These are phyloP conservation scores for Raffaelea deltoideospora DNA, from an alignment of 2,329 filamentous ascomycete genomes.

Conservation along the genomic window DNA sequence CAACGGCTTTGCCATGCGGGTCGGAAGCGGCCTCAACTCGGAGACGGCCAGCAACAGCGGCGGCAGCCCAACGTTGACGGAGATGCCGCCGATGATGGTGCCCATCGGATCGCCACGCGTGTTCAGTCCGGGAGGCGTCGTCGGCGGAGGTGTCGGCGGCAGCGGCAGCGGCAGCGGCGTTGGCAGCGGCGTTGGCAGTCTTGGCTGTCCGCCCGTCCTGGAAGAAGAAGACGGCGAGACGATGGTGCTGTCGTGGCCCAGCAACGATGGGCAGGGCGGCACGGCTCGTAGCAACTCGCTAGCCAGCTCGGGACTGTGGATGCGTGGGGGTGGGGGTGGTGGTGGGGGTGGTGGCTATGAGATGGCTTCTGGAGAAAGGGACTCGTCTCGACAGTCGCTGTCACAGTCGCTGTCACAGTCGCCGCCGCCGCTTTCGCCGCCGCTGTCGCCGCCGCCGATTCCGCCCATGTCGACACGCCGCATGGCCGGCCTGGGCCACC, in stretches of 20 bases:
- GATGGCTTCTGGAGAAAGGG: background rate
- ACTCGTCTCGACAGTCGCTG: too few species aligned
- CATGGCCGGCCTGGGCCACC: slow-evolving; percentile 31
- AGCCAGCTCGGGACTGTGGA: slow-evolving; percentile 13
- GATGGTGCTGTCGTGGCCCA: background rate
- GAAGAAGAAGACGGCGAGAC: slow-evolving; percentile 22
- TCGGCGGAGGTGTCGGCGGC: too few species aligned
- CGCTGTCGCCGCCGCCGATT: background rate
- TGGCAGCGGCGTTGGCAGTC: background rate
- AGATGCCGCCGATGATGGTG: slow-evolving; percentile 9
- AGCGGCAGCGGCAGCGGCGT: too few species aligned
- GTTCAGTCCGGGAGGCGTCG: slow-evolving; percentile 10
- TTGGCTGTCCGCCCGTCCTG: slow-evolving; percentile 22
- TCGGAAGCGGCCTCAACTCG: slow-evolving; percentile 23
- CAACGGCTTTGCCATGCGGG: slow-evolving; percentile 31
- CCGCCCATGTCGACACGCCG: slow-evolving; percentile 2
- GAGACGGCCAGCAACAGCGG: slow-evolving; percentile 28
- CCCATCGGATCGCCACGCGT: too few species aligned
- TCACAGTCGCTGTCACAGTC: background rate
- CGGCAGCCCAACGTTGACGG: slow-evolving; percentile 35
- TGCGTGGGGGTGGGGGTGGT: slow-evolving; percentile 3
- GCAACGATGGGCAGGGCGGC: slow-evolving; percentile 4
- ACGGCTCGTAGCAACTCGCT: too few species aligned
- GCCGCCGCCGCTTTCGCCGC: background rate
- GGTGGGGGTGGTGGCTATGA: background rate